These are phyloP conservation scores for Hypoxylon lienhwacheense DNA, from an alignment of 495 filamentous ascomycete genomes.

Conservation along the genomic window DNA sequence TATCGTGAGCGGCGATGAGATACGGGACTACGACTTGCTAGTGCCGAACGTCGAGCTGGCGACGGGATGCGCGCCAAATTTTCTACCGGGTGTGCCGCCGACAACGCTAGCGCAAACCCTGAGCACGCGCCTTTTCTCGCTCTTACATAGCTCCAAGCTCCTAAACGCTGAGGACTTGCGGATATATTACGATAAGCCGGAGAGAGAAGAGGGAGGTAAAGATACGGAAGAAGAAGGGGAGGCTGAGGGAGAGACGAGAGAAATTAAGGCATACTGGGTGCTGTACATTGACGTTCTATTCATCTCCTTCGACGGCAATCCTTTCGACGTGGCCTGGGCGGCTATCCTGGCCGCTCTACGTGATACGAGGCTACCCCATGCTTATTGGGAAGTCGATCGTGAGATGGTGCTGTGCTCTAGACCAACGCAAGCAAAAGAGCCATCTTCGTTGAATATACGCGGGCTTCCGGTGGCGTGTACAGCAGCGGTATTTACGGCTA, in stretches of 20 bases:
- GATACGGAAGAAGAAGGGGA: conserved; percentile 45
- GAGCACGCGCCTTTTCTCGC: conserved; percentile 70
- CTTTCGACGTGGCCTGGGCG: conserved; percentile 87
- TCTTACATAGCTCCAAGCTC: conserved; percentile 69
- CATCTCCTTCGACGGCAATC: conserved; percentile 85
- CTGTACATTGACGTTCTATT: conserved; percentile 92
- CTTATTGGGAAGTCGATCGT: conserved; percentile 82
- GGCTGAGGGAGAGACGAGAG: conserved; percentile 36
- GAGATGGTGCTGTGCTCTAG: conserved; percentile 78
- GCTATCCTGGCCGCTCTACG: conserved; percentile 79
- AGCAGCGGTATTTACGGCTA: conserved; percentile 71
- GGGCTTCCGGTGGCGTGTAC: conserved; percentile 73
- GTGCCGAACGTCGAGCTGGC: conserved; percentile 91
- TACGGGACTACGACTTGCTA: conserved; percentile 66
- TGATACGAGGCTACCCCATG: conserved; percentile 75
- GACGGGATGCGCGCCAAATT: conserved; percentile 84
- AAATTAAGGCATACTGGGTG: conserved; percentile 86
- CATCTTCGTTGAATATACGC: conserved; percentile 52
- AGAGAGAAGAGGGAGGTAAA: conserved; percentile 33
- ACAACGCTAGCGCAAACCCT: conserved; percentile 79
- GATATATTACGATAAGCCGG: conserved; percentile 65
- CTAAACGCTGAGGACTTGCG: conserved; percentile 64
- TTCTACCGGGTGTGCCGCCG: conserved; percentile 81
- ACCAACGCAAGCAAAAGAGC: conserved; percentile 40
- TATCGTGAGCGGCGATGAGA: conserved; percentile 39